Evolutionary conservation across 305 asterid genomes (phyloP).

Genomic region (Petunia hybrid): DNA sequence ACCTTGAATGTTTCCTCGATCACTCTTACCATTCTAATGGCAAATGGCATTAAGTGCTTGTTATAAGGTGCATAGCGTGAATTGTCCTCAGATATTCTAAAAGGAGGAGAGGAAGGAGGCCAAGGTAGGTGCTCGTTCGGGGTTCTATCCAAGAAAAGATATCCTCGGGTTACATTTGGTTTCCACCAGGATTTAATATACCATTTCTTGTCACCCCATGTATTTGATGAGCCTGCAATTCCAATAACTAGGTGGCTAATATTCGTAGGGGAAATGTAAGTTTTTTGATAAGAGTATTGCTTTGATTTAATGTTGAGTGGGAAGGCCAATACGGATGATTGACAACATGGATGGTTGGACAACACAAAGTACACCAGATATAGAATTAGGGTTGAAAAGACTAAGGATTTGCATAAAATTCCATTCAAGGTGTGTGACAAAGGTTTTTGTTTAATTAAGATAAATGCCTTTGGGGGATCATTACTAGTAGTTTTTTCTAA

Average conservation of each 20-base stretch:
- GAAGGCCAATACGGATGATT: conserved; percentile 25
- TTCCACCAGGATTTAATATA: conserved; percentile 59
- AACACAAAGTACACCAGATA: conserved; percentile 31
- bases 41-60: conserved; percentile 39
- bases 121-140: conserved; percentile 51
- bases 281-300: conserved; percentile 2
- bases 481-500: background rate
- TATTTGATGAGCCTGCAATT: conserved; percentile 46
- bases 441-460: background rate
- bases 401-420: conserved; percentile 37
- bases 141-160: conserved; percentile 48
- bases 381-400: conserved; percentile 31
- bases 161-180: conserved; percentile 51
- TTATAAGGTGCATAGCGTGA: conserved; percentile 39
- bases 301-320: background rate
- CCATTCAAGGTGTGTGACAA: conserved; percentile 16
- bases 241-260: conserved; percentile 53
- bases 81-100: conserved; percentile 48
- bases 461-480: conserved; percentile 1
- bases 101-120: conserved; percentile 48
- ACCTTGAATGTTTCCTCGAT: conserved; percentile 49
- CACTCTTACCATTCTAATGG: conserved; percentile 47
- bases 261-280: conserved; percentile 24
- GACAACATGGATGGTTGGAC: conserved; percentile 43
- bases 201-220: conserved; percentile 49